These are phyloP conservation scores for Phanerochaete carnosa DNA, from an alignment of 768 basidiomycete species.

Conservation along the genomic window DNA sequence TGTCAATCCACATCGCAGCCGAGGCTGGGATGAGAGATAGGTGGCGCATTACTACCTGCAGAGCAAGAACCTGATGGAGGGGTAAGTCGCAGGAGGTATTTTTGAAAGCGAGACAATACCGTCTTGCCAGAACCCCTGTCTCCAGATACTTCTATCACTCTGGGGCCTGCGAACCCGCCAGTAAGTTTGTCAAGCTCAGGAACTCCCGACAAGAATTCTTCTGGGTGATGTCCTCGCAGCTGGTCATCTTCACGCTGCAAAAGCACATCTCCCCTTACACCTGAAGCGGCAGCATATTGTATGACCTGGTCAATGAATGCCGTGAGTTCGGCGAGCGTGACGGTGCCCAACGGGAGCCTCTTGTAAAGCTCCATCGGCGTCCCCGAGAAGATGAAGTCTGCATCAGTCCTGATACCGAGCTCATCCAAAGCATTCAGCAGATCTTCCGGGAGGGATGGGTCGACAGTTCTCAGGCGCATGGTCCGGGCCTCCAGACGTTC, in stretches of 20 bases:
- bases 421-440: constrained; percentile 45
- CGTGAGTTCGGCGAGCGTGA: constrained; percentile 47
- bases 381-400: constrained; percentile 52
- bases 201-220: constrained; percentile 32
- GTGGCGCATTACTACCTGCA: constrained; percentile 56
- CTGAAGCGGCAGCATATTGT: constrained; percentile 42
- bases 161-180: constrained; percentile 43
- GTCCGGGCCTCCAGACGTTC: not conserved
- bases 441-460: constrained; percentile 33
- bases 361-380: constrained; percentile 48
- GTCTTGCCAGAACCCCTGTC: constrained; percentile 65
- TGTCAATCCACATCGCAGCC: constrained; percentile 68
- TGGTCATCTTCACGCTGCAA: constrained; percentile 18
- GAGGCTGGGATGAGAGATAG: constrained; percentile 37
- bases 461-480: constrained; percentile 21
- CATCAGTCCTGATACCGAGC: constrained; percentile 51
- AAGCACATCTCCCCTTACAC: constrained; percentile 29
- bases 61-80: constrained; percentile 49
- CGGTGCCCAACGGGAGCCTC: constrained; percentile 45
- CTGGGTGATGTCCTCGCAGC: constrained; percentile 5
- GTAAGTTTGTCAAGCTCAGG: constrained; percentile 51
- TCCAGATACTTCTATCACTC: constrained; percentile 69
- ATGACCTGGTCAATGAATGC: constrained; percentile 37
- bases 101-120: constrained; percentile 35
- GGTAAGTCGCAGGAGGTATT: constrained; percentile 1